These are phyloP conservation scores for Zygosaccharomyces sapae DNA, from an alignment of 1,139 yeast species.

Conservation along the genomic window DNA sequence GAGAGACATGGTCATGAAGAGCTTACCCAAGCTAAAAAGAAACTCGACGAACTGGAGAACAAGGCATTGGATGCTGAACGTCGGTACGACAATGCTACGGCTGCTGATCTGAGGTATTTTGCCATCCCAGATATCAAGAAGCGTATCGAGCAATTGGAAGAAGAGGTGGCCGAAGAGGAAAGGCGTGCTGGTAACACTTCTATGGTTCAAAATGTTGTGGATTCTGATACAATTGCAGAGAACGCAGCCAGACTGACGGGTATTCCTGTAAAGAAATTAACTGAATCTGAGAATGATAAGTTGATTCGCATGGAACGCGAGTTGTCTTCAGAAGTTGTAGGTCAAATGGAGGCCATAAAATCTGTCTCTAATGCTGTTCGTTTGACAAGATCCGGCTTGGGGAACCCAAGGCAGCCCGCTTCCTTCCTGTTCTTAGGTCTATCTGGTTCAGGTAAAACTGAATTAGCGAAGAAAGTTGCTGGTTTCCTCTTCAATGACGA, in stretches of 20 bases:
- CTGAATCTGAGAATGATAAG: slow-evolving; percentile 92
- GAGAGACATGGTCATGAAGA: slow-evolving; percentile 92
- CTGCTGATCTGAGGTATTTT: slow-evolving; percentile 93
- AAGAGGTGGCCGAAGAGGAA: slow-evolving; percentile 70
- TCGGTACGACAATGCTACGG: slow-evolving; percentile 89
- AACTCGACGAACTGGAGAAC: slow-evolving; percentile 83
- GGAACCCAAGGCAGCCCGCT: slow-evolving; percentile 95
- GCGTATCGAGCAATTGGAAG: slow-evolving; percentile 71
- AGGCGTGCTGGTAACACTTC: slow-evolving; percentile 58
- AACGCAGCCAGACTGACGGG: slow-evolving; percentile 97
- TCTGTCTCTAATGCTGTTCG: slow-evolving; percentile 95
- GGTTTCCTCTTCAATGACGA: slow-evolving; percentile 95
- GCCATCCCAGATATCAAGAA: slow-evolving; percentile 90
- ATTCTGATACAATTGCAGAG: slow-evolving; percentile 89
- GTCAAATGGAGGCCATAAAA: slow-evolving; percentile 93
- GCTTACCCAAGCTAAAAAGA: slow-evolving; percentile 81
- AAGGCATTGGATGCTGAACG: slow-evolving; percentile 97
- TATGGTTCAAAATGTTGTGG: slow-evolving; percentile 83
- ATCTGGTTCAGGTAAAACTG: slow-evolving; percentile 98
- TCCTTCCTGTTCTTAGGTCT: slow-evolving; percentile 92
- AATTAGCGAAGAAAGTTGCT: slow-evolving; percentile 92
- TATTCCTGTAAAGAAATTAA: slow-evolving; percentile 93
- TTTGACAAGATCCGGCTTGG: slow-evolving; percentile 89
- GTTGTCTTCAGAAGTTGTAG: slow-evolving; percentile 79
- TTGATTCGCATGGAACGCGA: slow-evolving; percentile 92